Evolutionary conservation across 2,329 filamentous ascomycete genomes (phyloP), one percentile per base, ranked within the genome.

Genomic region (Alternaria atra): DNA sequence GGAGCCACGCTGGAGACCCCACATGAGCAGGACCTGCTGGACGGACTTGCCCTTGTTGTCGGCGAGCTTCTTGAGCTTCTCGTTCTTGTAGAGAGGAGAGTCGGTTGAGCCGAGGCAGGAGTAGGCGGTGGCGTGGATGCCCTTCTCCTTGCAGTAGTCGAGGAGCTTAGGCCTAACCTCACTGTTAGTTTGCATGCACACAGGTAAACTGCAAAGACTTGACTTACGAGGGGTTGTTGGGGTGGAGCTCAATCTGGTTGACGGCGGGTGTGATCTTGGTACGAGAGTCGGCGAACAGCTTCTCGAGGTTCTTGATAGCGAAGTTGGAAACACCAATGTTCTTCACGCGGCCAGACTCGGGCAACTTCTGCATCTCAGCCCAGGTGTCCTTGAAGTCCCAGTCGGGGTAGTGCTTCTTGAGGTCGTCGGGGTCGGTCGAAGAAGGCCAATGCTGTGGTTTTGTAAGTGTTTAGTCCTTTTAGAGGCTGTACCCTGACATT

Each of bases 241-340:
- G 91, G 81, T 94, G 91, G 23, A 93, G 85, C 80, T 94, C 91
- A 76, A 93, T 87, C 80, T 95, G 91, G 85, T 94, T 94, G 67
- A 92, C 91, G 17, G 91, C 90, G 13, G 84, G 85, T 10, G 83
- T 80, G 59, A 86, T 88, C 81, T 89, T 89, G 81, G 84, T 87
- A 65, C 83, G 84, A 10, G 87, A 84, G 69, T 90, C 86, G 69
- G 85, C 87, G 63, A 95, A 83, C 60, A 84, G 85, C 78, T 87
- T 91, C 84, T 94, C 90, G 37, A 95, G 83, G 80, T 95, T 91
- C 79, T 83, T 87, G 77, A 94, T 92, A 65, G 85, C 90, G 78
- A 96, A 95, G 85, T 96, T 96, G 79, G 91, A 93, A 58, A 95
- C 90, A 71, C 92, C 92, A 76, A 94, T 93, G 83, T 92, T 92